Evolutionary conservation across 495 filamentous ascomycete species (phyloP).

Genomic region (Patellaria atrata): DNA sequence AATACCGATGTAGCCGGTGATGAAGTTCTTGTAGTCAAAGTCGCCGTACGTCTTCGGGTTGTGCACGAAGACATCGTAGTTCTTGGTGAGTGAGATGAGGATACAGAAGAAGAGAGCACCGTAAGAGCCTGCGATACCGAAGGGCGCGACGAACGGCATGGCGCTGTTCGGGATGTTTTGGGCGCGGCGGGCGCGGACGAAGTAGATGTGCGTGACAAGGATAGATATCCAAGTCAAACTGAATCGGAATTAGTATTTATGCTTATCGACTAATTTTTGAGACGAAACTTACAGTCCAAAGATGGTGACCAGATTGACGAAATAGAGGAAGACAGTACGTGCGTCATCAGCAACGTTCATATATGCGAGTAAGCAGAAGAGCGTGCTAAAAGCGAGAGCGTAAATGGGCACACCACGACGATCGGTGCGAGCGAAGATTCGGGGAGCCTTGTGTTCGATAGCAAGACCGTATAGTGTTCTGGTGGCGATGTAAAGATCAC

Average conservation of each 20-base stretch:
- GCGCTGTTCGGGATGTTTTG: conserved; percentile 50
- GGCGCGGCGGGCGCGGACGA: conserved; percentile 56
- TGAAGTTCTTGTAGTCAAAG: conserved; percentile 54
- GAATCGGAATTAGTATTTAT: too few species aligned
- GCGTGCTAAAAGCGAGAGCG: conserved; percentile 45
- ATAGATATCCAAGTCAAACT: conserved; percentile 76
- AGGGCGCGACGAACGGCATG: conserved; percentile 59
- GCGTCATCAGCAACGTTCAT: conserved; percentile 61
- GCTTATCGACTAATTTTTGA: not conserved
- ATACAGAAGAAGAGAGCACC: conserved; percentile 51
- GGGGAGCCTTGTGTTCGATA: conserved; percentile 59
- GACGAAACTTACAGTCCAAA: conserved; percentile 30
- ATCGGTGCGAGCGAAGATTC: conserved; percentile 55
- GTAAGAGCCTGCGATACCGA: conserved; percentile 54
- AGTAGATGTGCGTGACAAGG: conserved; percentile 67
- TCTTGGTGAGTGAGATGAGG: conserved; percentile 62
- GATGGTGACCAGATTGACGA: conserved; percentile 46
- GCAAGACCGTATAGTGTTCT: conserved; percentile 70
- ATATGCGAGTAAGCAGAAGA: conserved; percentile 57
- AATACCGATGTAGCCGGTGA: conserved; percentile 73
- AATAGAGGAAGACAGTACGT: conserved; percentile 62
- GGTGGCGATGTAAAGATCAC: conserved; percentile 67
- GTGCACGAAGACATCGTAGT: conserved; percentile 56
- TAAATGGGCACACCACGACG: conserved; percentile 60
- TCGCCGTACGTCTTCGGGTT: conserved; percentile 33